Percentiles rank a stretch among this genome's conserved stretches.
Conservation (phyloP, 768 basidiomycete species). For the Agaricus subrufescens region DNA sequence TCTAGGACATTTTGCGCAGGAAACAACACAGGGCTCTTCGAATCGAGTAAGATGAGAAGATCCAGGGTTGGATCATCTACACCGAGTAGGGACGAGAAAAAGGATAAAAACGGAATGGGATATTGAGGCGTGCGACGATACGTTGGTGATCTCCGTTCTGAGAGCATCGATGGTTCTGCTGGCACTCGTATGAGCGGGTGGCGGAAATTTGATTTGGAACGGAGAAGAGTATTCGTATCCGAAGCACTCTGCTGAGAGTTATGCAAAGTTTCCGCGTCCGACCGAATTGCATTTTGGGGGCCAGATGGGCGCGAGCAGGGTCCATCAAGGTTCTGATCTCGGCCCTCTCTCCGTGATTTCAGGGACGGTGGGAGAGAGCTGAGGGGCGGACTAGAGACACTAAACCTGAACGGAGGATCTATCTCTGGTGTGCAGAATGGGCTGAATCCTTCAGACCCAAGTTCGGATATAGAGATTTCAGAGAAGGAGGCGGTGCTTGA, state of each 20-base stretch:
- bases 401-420: background rate
- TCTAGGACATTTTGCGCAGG: conserved; percentile 10
- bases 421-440: background rate
- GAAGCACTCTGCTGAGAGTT: background rate
- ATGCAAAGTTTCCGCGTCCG: background rate
- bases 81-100: conserved; percentile 29
- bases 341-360: background rate
- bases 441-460: background rate
- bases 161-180: background rate
- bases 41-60: conserved; percentile 25
- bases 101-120: conserved; percentile 31
- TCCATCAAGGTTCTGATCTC: background rate
- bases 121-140: conserved; percentile 23
- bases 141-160: background rate
- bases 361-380: background rate
- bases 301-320: background rate
- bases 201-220: background rate
- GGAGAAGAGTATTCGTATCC: background rate
- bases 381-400: background rate
- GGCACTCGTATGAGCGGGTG: background rate
- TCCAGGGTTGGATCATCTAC: conserved; percentile 33
- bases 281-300: background rate
- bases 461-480: conserved; percentile 6
- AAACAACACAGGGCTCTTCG: conserved; percentile 27
- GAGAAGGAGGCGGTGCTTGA: conserved; percentile 9